Percentiles rank a stretch among this genome's conserved stretches.
Evolutionary conservation across 2,329 filamentous ascomycete genomes (phyloP).

Genomic region (Elsinoe arachidis): DNA sequence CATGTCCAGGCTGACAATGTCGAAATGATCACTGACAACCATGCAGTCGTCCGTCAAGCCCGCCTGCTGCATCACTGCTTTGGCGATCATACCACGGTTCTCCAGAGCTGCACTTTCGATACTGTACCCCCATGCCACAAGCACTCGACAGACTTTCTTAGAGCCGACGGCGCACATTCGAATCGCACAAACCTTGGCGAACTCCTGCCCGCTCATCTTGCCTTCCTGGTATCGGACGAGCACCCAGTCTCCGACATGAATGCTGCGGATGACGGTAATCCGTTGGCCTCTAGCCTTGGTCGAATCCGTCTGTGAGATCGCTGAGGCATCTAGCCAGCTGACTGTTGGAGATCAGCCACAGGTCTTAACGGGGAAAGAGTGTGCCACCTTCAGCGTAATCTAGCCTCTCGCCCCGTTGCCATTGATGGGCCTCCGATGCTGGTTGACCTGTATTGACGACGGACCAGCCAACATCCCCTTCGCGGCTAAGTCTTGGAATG

Average conservation of each 20-base stretch:
- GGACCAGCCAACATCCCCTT: background rate
- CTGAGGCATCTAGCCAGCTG: background rate
- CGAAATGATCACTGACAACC: conserved; percentile 1
- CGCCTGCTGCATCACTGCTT: background rate
- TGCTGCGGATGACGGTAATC: background rate
- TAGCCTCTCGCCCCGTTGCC: background rate
- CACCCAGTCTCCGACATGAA: conserved; percentile 5
- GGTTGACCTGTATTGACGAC: background rate
- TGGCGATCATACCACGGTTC: background rate
- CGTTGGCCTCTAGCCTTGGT: background rate
- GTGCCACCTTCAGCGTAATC: background rate
- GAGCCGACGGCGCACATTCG: background rate
- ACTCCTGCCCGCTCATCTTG: background rate
- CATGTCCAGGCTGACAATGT: background rate
- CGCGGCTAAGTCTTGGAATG: background rate
- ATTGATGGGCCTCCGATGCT: background rate
- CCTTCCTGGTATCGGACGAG: background rate
- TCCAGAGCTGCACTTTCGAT: background rate
- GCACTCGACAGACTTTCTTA: background rate
- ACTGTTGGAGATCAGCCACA: background rate
- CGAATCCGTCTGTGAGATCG: background rate
- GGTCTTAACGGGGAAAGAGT: background rate
- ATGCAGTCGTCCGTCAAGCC: conserved; percentile 1
- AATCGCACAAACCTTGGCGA: background rate
- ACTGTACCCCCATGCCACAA: background rate